These are phyloP conservation scores for Eucalyptus erythrocorys DNA, from an alignment of 345 rosid genomes.

Conservation along the genomic window DNA sequence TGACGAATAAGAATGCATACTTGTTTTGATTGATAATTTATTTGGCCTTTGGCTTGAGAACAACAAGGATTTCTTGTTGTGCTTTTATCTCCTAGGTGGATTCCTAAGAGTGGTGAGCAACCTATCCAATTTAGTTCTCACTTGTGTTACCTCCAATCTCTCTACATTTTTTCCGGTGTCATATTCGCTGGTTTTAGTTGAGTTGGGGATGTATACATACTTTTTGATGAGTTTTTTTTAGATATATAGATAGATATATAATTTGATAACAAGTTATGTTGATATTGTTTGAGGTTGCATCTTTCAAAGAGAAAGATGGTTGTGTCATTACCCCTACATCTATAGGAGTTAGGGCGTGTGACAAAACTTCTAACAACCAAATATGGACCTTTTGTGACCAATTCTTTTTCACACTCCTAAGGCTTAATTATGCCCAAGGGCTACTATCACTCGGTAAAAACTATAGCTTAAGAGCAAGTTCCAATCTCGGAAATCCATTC, in stretches of 20 bases:
- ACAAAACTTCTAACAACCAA: neutral
- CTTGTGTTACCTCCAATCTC: neutral
- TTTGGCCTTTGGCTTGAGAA: neutral
- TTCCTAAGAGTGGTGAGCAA: neutral
- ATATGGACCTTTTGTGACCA: neutral
- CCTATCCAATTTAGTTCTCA: neutral
- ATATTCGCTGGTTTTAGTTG: neutral
- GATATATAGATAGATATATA: neutral
- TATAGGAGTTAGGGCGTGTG: neutral
- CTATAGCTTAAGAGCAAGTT: neutral
- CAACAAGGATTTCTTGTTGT: neutral
- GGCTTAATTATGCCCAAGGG: neutral
- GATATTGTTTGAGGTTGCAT: neutral
- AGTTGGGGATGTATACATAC: neutral
- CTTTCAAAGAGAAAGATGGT: neutral
- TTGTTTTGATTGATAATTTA: neutral
- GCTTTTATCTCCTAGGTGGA: neutral
- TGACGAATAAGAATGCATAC: neutral
- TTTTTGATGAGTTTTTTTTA: neutral
- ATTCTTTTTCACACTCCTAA: neutral
- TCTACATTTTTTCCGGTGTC: neutral
- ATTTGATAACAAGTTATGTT: neutral
- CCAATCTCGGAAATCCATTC: neutral
- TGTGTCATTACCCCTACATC: neutral
- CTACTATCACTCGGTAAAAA: neutral